Evolutionary conservation across 2,329 filamentous ascomycete species (phyloP), one percentile per base, ranked within the genome.

Genomic region (Xylariaceae sp.): DNA sequence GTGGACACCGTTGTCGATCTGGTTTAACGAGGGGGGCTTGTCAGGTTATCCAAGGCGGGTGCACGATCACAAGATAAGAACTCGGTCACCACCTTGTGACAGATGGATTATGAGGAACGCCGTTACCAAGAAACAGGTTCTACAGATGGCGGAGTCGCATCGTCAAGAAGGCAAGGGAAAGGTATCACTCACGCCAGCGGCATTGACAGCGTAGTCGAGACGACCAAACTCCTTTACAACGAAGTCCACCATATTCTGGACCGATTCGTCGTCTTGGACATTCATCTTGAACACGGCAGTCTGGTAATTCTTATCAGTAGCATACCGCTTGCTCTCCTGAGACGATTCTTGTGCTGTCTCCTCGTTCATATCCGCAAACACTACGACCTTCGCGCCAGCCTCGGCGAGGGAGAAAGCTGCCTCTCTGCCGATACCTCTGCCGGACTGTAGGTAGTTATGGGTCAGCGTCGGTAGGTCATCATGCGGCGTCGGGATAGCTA

Each of bases 171-270:
- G n/a, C 7, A 6, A 26, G 21, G 8, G 21, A n/a, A 8, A n/a
- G 15, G 16, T 12, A 28, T 33, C 8, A 39, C 40, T 41, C 30
- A 45, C 42, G 14, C 43, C 43, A 11, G 45, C 46, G 8, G 35
- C 34, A 27, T 49, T 46, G 16, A 49, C 40, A 13, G 37, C 37
- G 22, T 49, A 49, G 33, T 49, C 44, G 17, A 49, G 32, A 1
- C 44, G 39, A 8, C 40, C 43, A 25, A 43, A 44, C 15, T 45
- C 35, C 11, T 40, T 39, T 6, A 42, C 38, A 2, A 42, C 35
- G 19, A 38, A 44, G 25, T 47, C 43, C 12, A 46, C 41, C 40
- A 46, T 43, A 12, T 35, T 36, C 27, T 44, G 38, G 2, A 49
- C 35, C 0, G 37, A 43, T 26, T 43, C 30, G 1, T 36, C 40